Base-by-base conservation (phyloP, 192 early-diverging fungal species). In the Gaertneriomyces sp. region DNA sequence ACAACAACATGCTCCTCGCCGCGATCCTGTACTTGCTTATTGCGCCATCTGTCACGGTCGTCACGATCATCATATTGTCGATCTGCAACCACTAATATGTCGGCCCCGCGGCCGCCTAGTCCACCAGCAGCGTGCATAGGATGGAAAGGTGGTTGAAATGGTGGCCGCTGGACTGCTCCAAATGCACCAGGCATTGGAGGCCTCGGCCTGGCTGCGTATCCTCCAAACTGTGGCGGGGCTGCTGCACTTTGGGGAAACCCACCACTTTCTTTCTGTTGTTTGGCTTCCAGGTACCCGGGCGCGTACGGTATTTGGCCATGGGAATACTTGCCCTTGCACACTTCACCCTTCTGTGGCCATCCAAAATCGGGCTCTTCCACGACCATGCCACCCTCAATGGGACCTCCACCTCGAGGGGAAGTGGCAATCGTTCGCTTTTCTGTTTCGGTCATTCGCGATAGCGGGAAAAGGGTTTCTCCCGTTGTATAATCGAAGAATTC, bases 351-450 rank as follows among this genome's bases (percentile, higher is more conserved):
- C 43, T 63, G 61, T 14, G 69, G 69, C 54, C 59, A 70, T 4
- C 62, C 63, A 46, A 83, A 73, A 66, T 83, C 74, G 16, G 81
- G 81, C 60, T 83, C 81, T 60, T 83, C 81, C 4, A 78, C 65
- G 11, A 83, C 69, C 41, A 63, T 73, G 12, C 76, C 74, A 25
- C 78, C 81, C 52, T 75, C 55, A 58, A 83, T 73, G 20, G 61
- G 74, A 3, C 78, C 78, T 17, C 78, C 78, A 45, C 76, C 76
- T 50, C 72, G 73, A 12, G 65, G 54, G 1, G 77, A 73, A 3
- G 38, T 25, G n/a, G 63, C 19, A 6, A 83, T 76, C 19, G 54
- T 69, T 33, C 73, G 64, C 16, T 60, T 58, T 45, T 83, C 81
- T 12, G 64, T 42, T 10, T 80, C 76, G 2, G 70, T 58, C 73